phyloP scores from a whole-genome alignment of 371 early-diverging fungal genomes.

The Saksenaea vasiformis region DNA sequence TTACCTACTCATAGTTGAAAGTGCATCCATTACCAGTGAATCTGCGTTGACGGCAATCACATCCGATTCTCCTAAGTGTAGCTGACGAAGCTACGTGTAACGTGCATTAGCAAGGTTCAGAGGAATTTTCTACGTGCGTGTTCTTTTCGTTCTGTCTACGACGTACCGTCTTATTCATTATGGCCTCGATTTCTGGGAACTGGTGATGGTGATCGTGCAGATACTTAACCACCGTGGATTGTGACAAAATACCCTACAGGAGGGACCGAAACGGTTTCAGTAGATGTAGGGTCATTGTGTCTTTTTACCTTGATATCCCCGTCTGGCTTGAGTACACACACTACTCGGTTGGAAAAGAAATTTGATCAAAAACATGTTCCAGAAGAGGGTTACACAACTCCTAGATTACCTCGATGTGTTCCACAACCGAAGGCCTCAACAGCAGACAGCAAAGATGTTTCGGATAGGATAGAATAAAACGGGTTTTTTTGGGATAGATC shows the following conservation, averaged over 20 bases:
- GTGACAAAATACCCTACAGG: constrained; percentile 73
- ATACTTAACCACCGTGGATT: constrained; percentile 69
- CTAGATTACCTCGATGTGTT: constrained; percentile 65
- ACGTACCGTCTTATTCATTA: constrained; percentile 48
- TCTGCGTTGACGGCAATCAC: constrained; percentile 58
- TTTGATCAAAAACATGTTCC: too few species aligned
- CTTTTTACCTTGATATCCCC: constrained; percentile 42
- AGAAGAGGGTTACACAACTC: neutral
- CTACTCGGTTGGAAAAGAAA: constrained; percentile 14
- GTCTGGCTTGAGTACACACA: constrained; percentile 63
- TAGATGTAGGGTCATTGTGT: too few species aligned
- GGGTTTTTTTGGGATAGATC: constrained; percentile 84
- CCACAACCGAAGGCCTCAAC: constrained; percentile 77
- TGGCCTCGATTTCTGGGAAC: constrained; percentile 33
- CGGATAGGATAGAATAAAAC: constrained; percentile 78
- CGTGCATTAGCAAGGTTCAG: too few species aligned
- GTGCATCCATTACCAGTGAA: constrained; percentile 55
- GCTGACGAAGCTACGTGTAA: constrained; percentile 40
- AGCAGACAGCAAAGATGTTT: constrained; percentile 73
- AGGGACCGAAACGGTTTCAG: neutral
- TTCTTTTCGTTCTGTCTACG: constrained; percentile 6
- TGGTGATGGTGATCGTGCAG: constrained; percentile 51
- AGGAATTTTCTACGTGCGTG: too few species aligned
- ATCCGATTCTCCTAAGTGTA: constrained; percentile 53
- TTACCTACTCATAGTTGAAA: constrained; percentile 57